Conservation (phyloP, 305 asterid genomes). For the Rubia tinctorum region DNA sequence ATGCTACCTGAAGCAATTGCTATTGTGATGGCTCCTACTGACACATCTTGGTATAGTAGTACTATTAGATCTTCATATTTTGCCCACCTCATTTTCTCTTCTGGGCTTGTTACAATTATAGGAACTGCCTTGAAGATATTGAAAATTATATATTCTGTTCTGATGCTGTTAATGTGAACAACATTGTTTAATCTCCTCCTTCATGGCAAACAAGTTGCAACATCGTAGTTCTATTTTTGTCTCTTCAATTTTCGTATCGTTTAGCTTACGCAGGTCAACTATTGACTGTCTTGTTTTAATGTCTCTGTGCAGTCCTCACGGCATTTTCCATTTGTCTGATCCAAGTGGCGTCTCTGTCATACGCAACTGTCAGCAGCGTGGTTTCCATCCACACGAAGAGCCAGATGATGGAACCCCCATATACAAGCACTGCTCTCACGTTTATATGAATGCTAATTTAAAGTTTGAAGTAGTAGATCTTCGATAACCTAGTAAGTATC, state of each 20-base stretch:
- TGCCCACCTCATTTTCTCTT: background rate
- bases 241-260: no score
- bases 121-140: background rate
- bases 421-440: conserved; percentile 93
- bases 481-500: conserved; percentile 40
- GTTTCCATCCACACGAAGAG: conserved; percentile 97
- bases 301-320: conserved; percentile 69
- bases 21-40: conserved; percentile 99
- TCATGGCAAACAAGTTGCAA: background rate
- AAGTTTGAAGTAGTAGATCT: conserved; percentile 86
- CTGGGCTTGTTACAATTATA: background rate
- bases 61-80: background rate
- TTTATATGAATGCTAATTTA: conserved; percentile 68
- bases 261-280: background rate
- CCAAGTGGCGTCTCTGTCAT: conserved; percentile 80
- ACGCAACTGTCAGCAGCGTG: conserved; percentile 78
- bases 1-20: conserved; percentile 98
- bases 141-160: background rate
- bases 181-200: background rate
- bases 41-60: conserved; percentile 36
- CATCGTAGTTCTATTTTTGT: background rate
- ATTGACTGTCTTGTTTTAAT: background rate
- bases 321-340: conserved; percentile 93
- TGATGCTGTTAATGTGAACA: background rate
- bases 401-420: conserved; percentile 86